Conservation (phyloP, 176 grass and related monocot species). For the Carex myosuroides region DNA sequence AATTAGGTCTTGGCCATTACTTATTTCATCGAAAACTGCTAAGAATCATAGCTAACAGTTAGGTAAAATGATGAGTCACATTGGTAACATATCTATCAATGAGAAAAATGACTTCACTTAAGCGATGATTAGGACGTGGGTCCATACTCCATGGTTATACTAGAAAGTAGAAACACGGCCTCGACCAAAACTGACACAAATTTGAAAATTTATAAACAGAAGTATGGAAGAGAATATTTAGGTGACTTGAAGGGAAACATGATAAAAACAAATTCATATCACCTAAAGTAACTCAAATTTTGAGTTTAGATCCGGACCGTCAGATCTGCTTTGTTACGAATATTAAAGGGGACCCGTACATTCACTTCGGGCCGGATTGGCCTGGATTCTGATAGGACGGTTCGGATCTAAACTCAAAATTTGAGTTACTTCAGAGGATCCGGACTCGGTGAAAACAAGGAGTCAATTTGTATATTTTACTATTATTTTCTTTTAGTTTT, state of each 20-base stretch:
- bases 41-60: background rate
- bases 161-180: background rate
- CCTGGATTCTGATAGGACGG: no score
- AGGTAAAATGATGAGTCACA: background rate
- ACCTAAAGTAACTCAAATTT: no score
- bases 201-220: background rate
- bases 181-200: background rate
- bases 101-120: no score
- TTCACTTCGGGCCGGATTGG: no score
- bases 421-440: no score
- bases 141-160: no score
- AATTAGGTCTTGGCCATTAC: background rate
- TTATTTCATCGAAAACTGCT: background rate
- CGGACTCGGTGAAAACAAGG: background rate
- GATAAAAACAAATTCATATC: no score
- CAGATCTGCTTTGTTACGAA: no score
- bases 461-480: background rate
- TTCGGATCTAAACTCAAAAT: no score
- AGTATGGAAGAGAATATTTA: background rate
- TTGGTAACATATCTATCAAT: background rate
- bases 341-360: no score
- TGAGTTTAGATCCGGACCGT: no score
- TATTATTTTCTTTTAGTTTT: background rate
- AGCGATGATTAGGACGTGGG: no score
- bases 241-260: background rate